Base-by-base conservation (phyloP, 345 rosid species). In the Mangifera indica region DNA sequence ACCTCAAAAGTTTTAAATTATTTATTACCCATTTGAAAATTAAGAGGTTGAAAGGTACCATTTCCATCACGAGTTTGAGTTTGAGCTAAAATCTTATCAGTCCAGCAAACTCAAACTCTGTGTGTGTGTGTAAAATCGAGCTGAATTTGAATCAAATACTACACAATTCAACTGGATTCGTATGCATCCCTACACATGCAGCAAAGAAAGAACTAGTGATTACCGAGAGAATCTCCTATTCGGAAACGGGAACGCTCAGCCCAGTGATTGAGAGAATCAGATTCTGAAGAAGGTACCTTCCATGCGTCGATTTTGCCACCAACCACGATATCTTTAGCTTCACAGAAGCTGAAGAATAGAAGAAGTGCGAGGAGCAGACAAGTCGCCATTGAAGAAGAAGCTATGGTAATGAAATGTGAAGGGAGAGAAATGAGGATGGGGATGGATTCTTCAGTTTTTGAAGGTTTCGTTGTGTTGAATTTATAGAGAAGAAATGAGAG, bases 201-300 rank as follows among this genome's bases (percentile, higher is more conserved):
- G 42, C 42, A 37, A 37, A 37, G 42, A 37, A 37, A 6, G 42
- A 37, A 37, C 8, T 5, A 37, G 42, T 6, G 9, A 6, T 72
- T 72, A 90, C 93, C 92, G 0, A 89, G 91, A 48, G 84, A 67
- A 69, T 92, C 93, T 18, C 91, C 93, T 3, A 88, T 70, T 55
- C 67, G 83, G 75, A 92, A 90, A 13, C 92, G 89, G 17, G 86
- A 59, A 8, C 60, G 81, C 74, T 76, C 87, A 60, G 96, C 97
- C 97, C 97, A 92, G 74, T 76, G 70, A 77, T 88, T 86, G 71
- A 92, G 93, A 5, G 93, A 82, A 67, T 86, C 88, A n/a, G 96
- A 69, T 72, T 89, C 80, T 0, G 92, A 88, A 64, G 88, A 83
- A 3, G 90, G 92, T 71, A 84, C 59, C 66, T 84, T 86, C 92